Conservation (phyloP, 495 filamentous ascomycete species). For the Opeltia flavorubescens region DNA sequence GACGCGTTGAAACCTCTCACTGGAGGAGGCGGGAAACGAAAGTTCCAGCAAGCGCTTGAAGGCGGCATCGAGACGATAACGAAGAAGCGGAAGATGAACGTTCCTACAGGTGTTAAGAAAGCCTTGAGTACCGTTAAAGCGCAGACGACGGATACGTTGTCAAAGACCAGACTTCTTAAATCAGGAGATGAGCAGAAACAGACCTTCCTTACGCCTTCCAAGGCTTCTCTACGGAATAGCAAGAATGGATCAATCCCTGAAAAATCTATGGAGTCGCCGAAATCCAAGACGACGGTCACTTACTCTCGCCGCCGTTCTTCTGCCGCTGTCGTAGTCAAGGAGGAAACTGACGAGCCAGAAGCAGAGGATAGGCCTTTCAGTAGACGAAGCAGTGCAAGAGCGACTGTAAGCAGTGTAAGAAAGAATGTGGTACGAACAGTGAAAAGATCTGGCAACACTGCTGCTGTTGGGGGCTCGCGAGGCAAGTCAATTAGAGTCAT, state of each 20-base stretch:
- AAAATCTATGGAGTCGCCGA: slow-evolving; percentile 4
- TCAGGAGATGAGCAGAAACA: slow-evolving; percentile 1
- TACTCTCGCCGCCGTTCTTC: slow-evolving; percentile 12
- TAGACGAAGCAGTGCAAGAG: slow-evolving; percentile 9
- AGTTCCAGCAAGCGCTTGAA: slow-evolving; percentile 24
- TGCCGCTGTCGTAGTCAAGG: slow-evolving; percentile 5
- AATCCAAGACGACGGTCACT: slow-evolving; percentile 22
- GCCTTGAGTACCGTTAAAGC: slow-evolving; percentile 8
- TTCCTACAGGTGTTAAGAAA: slow-evolving; percentile 9
- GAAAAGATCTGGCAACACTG: slow-evolving; percentile 5
- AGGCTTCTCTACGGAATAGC: background rate
- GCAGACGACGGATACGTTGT: slow-evolving; percentile 6
- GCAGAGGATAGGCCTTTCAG: background rate
- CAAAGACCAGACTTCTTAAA: background rate
- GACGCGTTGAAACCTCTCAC: slow-evolving; percentile 27
- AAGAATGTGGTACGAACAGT: slow-evolving; percentile 13
- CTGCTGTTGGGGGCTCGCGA: background rate
- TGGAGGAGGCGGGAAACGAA: slow-evolving; percentile 24
- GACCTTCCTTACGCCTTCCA: background rate
- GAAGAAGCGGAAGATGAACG: slow-evolving; percentile 27
- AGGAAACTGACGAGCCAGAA: background rate
- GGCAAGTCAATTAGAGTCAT: slow-evolving; percentile 14
- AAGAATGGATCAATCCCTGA: background rate
- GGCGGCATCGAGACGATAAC: slow-evolving; percentile 18
- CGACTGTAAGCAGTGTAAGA: slow-evolving; percentile 11